Evolutionary conservation across 2,329 filamentous ascomycete species (phyloP).

Genomic region (Aureobasidium sp.): DNA sequence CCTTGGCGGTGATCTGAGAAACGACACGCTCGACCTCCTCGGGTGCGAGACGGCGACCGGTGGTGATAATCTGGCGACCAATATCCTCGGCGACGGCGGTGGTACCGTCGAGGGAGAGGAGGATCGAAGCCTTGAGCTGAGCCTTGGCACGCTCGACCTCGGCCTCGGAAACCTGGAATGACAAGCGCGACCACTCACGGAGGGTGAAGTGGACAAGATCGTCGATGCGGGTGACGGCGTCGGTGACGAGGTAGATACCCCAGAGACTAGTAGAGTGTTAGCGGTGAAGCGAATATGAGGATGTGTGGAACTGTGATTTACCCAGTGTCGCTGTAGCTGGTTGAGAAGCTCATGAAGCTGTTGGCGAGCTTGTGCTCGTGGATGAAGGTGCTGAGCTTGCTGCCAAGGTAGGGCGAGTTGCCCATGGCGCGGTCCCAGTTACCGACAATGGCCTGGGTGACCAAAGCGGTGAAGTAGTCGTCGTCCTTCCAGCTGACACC

Average conservation of each 20-base stretch:
- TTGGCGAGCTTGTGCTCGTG: conserved; percentile 94
- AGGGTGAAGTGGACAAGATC: conserved; percentile 98
- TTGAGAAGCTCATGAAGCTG: conserved; percentile 99
- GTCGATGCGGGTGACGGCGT: conserved; percentile 79
- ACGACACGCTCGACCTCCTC: conserved; percentile 93
- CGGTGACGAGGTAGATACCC: conserved; percentile 97
- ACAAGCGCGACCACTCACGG: conserved; percentile 95
- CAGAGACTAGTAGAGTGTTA: conserved; percentile 64
- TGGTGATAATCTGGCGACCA: conserved; percentile 96
- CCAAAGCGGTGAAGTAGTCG: conserved; percentile 97
- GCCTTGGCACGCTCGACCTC: conserved; percentile 98
- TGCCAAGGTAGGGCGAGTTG: conserved; percentile 92
- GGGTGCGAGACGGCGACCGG: conserved; percentile 81
- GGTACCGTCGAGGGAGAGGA: conserved; percentile 93
- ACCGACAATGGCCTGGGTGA: conserved; percentile 96
- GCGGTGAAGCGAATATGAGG: conserved; percentile 17
- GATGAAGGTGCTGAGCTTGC: conserved; percentile 93
- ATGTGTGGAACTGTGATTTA: conserved; percentile 42
- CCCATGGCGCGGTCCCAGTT: conserved; percentile 99
- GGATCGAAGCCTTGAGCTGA: conserved; percentile 96
- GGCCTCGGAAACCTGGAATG: conserved; percentile 75
- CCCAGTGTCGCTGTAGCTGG: conserved; percentile 99
- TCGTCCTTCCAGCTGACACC: conserved; percentile 99
- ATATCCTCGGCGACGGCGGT: conserved; percentile 97
- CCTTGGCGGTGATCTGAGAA: conserved; percentile 83